Evolutionary conservation across 257 asterid genomes (phyloP), one percentile per base, ranked within the genome.

Genomic region (Handroanthus guayacan): DNA sequence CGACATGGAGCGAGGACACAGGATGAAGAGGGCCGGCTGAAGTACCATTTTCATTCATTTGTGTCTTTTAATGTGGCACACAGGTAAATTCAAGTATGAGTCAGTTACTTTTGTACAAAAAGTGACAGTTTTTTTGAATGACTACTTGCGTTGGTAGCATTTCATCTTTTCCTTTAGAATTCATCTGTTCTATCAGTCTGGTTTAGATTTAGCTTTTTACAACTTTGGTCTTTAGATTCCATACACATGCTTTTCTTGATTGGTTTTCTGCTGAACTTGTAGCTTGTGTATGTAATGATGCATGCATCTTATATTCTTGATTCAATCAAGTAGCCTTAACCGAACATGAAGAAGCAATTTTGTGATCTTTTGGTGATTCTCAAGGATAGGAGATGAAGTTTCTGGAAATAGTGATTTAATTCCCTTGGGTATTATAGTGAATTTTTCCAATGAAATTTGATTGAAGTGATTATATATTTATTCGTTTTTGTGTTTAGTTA

Each of bases 1-100:
- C 87, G 91, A 45, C 99, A 93, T 81, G 98, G 98, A 69, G 99
- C 99, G 52, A 93, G 90, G 87, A 88, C 89, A 10, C 96, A 88
- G 78, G 99, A 95, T 79, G 83, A 77, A 4, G 90, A 91, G 79
- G 98, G 99, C 85, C 83, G 98, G 78, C 97, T 95, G 45, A 93
- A 89, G 84, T 95, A 86, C 75, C 94, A 95, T 82, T 95, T 95
- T 81, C 99, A 95, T 74, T 86, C 99, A 62, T 95, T 95, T 41
- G 99, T 93, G 71, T 95, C 98, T 58, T 95, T 90, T 83, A 93
- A 83, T 76, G 91, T 88, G 47, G 99, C 99, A 61, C 86, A 87
- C 66, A 91, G 96, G 99, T 95, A 86, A 83, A 74, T 67, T 75
- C 56, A 50, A 63, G 48, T 73, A 45, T 38, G 52, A 36, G 20